Percentiles rank a stretch among this genome's conserved stretches.
These are phyloP conservation scores for Chlamydomonas incerta DNA, from an alignment of 139 green algal species.

Conservation along the genomic window DNA sequence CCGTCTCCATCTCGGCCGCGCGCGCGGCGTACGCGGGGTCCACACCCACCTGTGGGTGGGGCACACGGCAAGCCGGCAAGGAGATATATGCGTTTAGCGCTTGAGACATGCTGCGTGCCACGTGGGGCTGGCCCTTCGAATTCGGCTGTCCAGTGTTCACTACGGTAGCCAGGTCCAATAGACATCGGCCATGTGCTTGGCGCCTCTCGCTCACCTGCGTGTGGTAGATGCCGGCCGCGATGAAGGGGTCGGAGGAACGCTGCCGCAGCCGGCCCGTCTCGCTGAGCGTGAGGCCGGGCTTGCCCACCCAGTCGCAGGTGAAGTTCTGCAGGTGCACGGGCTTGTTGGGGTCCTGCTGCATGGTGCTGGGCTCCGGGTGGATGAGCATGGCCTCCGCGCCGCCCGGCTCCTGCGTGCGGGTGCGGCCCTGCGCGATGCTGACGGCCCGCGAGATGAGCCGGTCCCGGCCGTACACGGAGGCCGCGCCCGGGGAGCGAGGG, in stretches of 20 bases:
- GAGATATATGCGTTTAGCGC: too few relatives aligned
- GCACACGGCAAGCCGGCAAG: too few relatives aligned
- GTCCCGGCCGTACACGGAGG: neutral
- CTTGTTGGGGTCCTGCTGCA: neutral
- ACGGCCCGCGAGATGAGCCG: constrained; percentile 39
- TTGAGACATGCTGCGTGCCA: too few relatives aligned
- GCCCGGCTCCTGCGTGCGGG: neutral
- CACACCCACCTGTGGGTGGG: neutral
- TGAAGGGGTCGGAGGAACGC: too few relatives aligned
- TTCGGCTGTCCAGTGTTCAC: too few relatives aligned
- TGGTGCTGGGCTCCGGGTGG: constrained; percentile 34
- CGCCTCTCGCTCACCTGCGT: neutral
- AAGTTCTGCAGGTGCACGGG: constrained; percentile 37
- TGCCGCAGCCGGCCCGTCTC: constrained; percentile 32
- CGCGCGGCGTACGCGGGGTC: constrained; percentile 30
- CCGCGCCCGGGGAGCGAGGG: too few relatives aligned
- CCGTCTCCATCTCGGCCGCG: constrained; percentile 23
- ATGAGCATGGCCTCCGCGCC: constrained; percentile 36
- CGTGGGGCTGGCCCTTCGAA: too few relatives aligned
- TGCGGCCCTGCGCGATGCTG: constrained; percentile 44
- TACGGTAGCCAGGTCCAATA: too few relatives aligned
- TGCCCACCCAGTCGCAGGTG: constrained; percentile 39
- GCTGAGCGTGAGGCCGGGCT: constrained; percentile 22
- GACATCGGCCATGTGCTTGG: too few relatives aligned
- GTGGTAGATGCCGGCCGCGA: constrained; percentile 6